Evolutionary conservation across 2,329 filamentous ascomycete genomes (phyloP).

Genomic region (Claviceps spartinae): DNA sequence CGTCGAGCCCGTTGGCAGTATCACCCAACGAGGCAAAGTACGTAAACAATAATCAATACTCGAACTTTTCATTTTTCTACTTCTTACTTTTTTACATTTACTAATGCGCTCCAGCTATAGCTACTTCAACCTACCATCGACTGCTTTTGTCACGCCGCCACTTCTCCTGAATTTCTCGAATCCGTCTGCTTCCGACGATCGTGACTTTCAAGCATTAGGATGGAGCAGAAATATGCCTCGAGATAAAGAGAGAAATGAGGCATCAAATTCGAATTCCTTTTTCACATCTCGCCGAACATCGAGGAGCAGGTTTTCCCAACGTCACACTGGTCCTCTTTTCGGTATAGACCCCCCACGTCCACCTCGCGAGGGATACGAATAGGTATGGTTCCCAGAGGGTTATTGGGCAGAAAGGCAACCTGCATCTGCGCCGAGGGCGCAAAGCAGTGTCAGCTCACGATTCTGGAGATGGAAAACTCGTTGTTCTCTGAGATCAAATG

Average conservation of each 20-base stretch:
- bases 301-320: conserved; percentile 2
- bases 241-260: no score
- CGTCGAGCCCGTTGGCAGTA: neutral
- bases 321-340: conserved; percentile 8
- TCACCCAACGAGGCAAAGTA: conserved; percentile 14
- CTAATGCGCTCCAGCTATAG: conserved; percentile 8
- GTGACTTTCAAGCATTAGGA: neutral
- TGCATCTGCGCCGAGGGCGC: conserved; percentile 13
- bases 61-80: neutral
- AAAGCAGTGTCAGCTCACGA: conserved; percentile 20
- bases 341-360: conserved; percentile 40
- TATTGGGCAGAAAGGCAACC: conserved; percentile 47
- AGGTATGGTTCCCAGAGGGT: conserved; percentile 49
- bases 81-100: neutral
- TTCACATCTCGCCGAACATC: neutral
- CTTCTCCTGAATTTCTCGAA: conserved; percentile 8
- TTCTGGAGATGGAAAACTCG: conserved; percentile 29
- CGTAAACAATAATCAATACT: neutral
- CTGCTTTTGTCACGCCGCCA: conserved; percentile 7
- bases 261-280: neutral
- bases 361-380: conserved; percentile 41
- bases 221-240: conserved; percentile 5
- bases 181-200: conserved; percentile 1
- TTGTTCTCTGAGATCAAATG: conserved; percentile 24
- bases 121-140: conserved; percentile 19